phyloP scores from a whole-genome alignment of 306 rosid species.

The Pachyrhizus erosus region DNA sequence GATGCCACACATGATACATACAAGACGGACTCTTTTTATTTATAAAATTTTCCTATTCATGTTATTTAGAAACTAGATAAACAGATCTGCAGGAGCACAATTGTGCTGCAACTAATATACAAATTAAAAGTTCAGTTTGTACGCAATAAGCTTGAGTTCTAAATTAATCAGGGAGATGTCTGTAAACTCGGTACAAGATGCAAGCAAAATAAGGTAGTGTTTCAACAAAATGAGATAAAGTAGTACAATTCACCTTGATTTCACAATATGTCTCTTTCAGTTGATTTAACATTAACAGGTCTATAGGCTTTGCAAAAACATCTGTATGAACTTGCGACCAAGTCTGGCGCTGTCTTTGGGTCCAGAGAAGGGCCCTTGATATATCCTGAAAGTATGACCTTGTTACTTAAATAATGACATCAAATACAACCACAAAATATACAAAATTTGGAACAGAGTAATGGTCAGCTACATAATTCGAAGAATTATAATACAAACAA shows the following conservation, averaged over 20 bases:
- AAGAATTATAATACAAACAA: slow-evolving; percentile 20
- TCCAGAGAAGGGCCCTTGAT: slow-evolving; percentile 94
- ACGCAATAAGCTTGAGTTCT: background rate
- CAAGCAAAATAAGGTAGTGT: background rate
- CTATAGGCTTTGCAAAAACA: slow-evolving; percentile 80
- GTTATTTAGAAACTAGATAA: background rate
- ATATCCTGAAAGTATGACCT: slow-evolving; percentile 71
- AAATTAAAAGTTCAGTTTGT: background rate
- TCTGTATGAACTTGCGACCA: slow-evolving; percentile 97
- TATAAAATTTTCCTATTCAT: background rate
- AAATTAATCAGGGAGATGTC: slow-evolving; percentile 15
- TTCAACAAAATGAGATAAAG: slow-evolving; percentile 26
- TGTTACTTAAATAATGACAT: slow-evolving; percentile 8
- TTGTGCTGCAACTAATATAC: background rate
- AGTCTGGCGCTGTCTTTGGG: slow-evolving; percentile 95
- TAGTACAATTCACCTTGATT: slow-evolving; percentile 70
- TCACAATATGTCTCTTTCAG: slow-evolving; percentile 88
- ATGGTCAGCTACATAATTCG: background rate
- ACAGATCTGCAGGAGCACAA: background rate
- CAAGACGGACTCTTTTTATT: background rate
- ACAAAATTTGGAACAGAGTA: slow-evolving; percentile 9
- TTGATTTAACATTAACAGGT: slow-evolving; percentile 84
- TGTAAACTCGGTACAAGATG: slow-evolving; percentile 7
- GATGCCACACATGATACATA: background rate
- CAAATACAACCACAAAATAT: slow-evolving; percentile 20